Conservation (phyloP, 345 rosid species). For the Syzygium jambos region DNA sequence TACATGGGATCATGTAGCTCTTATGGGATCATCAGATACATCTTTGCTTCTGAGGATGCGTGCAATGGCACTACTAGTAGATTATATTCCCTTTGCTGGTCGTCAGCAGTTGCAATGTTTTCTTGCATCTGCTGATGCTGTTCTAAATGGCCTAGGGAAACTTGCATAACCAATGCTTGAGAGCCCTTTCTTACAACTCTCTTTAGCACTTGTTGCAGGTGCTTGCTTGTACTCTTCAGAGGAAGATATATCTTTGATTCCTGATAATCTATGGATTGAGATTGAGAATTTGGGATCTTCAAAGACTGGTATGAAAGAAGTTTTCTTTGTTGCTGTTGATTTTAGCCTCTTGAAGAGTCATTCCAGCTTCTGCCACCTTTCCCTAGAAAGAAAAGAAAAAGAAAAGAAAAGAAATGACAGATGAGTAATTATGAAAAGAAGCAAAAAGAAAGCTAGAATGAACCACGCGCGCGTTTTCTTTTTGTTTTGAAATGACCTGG, state of each 20-base stretch:
- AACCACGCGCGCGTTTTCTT: neutral
- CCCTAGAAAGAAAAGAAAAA: neutral
- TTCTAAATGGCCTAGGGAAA: conserved; percentile 50
- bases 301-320: conserved; percentile 33
- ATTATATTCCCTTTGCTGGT: conserved; percentile 48
- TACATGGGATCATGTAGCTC: conserved; percentile 62
- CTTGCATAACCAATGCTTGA: conserved; percentile 39
- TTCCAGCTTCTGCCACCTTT: neutral
- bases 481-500: neutral
- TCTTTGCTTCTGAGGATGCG: conserved; percentile 38
- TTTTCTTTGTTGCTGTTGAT: neutral
- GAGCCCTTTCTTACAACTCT: conserved; percentile 53
- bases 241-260: conserved; percentile 63
- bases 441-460: neutral
- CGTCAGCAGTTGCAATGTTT: conserved; percentile 52
- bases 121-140: conserved; percentile 50
- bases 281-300: conserved; percentile 47
- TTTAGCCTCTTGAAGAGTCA: neutral
- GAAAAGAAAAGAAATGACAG: neutral
- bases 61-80: conserved; percentile 62
- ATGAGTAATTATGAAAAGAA: too few species aligned
- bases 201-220: conserved; percentile 58
- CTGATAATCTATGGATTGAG: conserved; percentile 54
- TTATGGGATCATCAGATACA: conserved; percentile 60
- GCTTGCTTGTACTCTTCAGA: conserved; percentile 61